Base-by-base conservation (phyloP, 2,329 filamentous ascomycete genomes). In the Colletotrichum cuscutae region DNA sequence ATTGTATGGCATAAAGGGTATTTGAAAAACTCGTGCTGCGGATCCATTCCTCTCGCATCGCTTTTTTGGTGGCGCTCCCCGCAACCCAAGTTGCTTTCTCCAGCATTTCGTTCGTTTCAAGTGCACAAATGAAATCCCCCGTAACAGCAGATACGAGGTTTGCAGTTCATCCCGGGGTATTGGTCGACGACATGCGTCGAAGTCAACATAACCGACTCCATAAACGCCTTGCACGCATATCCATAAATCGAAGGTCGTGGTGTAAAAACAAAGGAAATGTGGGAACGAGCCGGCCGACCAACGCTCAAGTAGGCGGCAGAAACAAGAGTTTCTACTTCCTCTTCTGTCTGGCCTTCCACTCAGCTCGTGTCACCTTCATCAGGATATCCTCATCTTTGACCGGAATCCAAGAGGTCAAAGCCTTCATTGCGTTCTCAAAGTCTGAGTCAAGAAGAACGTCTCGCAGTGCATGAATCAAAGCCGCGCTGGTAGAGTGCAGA, bases 391-490 rank as follows among this genome's bases (percentile, higher is more conserved):
- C 95, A 78, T 99, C 96, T 82, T 95, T 95, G 81, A 99, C 93
- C 24, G 96, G 95, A 57, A 98, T 93, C 91, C 94, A 98, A 69
- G 93, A 95, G 35, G 97, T 98, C 75, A 99, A 86, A 8, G 95
- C 93, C 85, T 98, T 98, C 97, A 99, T 99, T 59, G 94, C 94
- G 79, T 97, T 97, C 81, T 99, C 97, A 82, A 98, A 99, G 81
- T 99, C 97, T 22, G 94, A 95, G 78, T 97, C 95, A 6, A 98
- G 86, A 37, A 99, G 87, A 64, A 97, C 94, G 74, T 98, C 94
- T 49, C 94, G 89, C 76, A 97, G 94, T 22, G 95, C 95, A 80
- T 98, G 95, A 60, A 98, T 95, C 32, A 99, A 88, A 2, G 97
- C 96, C 3, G 95, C 94, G 74, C 93, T 94, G 6, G 95, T 93